These are phyloP conservation scores for Phytophthora rubi DNA, from an alignment of 352 stramenopile genomes.

Conservation along the genomic window DNA sequence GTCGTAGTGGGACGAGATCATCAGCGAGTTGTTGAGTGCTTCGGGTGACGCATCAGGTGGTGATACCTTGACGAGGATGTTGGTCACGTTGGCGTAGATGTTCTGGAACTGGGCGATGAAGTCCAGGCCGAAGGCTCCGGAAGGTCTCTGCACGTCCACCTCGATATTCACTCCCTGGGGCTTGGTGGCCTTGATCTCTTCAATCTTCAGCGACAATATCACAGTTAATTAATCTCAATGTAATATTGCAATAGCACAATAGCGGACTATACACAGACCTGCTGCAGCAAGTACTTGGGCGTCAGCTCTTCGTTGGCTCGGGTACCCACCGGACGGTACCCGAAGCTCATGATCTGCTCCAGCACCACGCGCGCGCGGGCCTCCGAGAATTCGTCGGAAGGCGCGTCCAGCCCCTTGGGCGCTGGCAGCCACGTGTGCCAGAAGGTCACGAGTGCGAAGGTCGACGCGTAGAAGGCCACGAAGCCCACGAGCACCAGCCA, in stretches of 20 bases:
- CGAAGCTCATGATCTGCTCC: constrained; percentile 75
- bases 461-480: constrained; percentile 48
- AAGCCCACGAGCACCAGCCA: constrained; percentile 49
- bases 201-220: constrained; percentile 44
- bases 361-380: constrained; percentile 61
- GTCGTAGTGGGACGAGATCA: constrained; percentile 86
- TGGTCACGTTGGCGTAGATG: constrained; percentile 87
- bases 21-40: constrained; percentile 54
- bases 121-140: constrained; percentile 75
- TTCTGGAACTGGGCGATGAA: constrained; percentile 86
- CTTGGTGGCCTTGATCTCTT: constrained; percentile 52
- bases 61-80: constrained; percentile 74
- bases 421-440: constrained; percentile 65
- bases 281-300: constrained; percentile 56
- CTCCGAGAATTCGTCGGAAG: constrained; percentile 55
- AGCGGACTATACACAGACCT: constrained; percentile 36
- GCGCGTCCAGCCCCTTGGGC: constrained; percentile 45
- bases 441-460: constrained; percentile 45
- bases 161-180: constrained; percentile 48
- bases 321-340: constrained; percentile 69
- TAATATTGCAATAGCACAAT: constrained; percentile 7
- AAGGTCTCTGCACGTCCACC: constrained; percentile 71
- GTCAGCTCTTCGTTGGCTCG: constrained; percentile 72
- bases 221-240: neutral
- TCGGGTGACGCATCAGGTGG: constrained; percentile 35